These are phyloP conservation scores for Amphichorda felina DNA, from an alignment of 2,329 filamentous ascomycete species.

Conservation along the genomic window DNA sequence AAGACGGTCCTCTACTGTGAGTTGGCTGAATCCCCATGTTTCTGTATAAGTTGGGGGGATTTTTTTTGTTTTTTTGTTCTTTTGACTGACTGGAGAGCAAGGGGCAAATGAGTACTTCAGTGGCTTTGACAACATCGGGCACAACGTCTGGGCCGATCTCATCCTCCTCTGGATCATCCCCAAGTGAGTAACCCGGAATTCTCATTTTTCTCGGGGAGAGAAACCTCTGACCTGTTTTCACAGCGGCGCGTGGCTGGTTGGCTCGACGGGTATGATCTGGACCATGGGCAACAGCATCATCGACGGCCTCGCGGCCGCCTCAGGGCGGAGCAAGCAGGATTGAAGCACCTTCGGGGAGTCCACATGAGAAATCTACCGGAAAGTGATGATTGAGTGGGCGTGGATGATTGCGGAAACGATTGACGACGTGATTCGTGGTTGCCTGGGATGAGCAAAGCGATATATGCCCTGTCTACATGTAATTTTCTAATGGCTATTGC, in stretches of 20 bases:
- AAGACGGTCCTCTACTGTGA: conserved; percentile 51
- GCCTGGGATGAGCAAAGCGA: no score
- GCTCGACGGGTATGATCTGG: conserved; percentile 39
- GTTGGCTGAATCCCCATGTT: conserved; percentile 14
- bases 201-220: not conserved
- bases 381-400: no score
- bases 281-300: conserved; percentile 36
- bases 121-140: conserved; percentile 43
- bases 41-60: no score
- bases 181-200: conserved; percentile 29
- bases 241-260: conserved; percentile 44
- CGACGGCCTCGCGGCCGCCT: conserved; percentile 27
- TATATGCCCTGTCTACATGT: no score
- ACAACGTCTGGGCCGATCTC: conserved; percentile 34
- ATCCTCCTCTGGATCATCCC: conserved; percentile 45
- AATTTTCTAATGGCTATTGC: no score
- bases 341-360: no score
- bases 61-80: not conserved
- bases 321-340: conserved; percentile 9
- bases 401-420: no score
- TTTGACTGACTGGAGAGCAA: conserved; percentile 10
- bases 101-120: conserved; percentile 46
- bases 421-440: no score
- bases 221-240: not conserved
- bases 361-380: no score